Conservation (phyloP, 148 eudicot genomes). For the Persicaria maculosa region DNA sequence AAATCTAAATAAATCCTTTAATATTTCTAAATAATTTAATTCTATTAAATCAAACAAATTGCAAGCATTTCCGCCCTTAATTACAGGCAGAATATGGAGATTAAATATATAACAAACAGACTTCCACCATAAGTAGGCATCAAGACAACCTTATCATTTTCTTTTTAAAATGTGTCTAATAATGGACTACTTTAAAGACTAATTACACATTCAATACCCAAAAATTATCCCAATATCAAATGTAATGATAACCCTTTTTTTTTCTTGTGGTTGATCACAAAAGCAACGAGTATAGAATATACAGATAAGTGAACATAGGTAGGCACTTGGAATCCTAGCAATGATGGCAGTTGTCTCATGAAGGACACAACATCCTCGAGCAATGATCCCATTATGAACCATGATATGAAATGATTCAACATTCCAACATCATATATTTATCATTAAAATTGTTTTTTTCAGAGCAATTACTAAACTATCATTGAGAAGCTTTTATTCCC, state of each 20-base stretch:
- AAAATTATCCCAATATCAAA: neutral
- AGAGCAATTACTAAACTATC: slow-evolving; percentile 2
- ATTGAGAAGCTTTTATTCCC: neutral
- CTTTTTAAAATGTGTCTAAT: neutral
- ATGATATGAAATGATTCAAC: slow-evolving; percentile 1
- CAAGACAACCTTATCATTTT: neutral
- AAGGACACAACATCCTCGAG: slow-evolving; percentile 13
- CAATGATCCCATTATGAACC: slow-evolving; percentile 7
- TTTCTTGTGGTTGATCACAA: neutral
- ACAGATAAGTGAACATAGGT: neutral
- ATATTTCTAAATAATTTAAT: neutral
- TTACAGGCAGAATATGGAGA: neutral
- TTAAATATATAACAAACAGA: neutral
- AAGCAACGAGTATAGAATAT: slow-evolving; percentile 2
- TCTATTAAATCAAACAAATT: neutral
- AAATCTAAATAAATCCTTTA: neutral
- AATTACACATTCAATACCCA: neutral
- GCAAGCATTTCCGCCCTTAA: neutral
- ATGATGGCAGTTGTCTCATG: slow-evolving; percentile 5
- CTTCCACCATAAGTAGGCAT: neutral
- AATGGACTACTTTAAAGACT: neutral
- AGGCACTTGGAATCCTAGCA: slow-evolving; percentile 6
- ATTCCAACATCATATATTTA: neutral
- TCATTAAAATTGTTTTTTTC: neutral
- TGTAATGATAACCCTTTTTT: too few relatives aligned